These are phyloP conservation scores for Stellera chamaejasme DNA, from an alignment of 345 rosid genomes.

Conservation along the genomic window DNA sequence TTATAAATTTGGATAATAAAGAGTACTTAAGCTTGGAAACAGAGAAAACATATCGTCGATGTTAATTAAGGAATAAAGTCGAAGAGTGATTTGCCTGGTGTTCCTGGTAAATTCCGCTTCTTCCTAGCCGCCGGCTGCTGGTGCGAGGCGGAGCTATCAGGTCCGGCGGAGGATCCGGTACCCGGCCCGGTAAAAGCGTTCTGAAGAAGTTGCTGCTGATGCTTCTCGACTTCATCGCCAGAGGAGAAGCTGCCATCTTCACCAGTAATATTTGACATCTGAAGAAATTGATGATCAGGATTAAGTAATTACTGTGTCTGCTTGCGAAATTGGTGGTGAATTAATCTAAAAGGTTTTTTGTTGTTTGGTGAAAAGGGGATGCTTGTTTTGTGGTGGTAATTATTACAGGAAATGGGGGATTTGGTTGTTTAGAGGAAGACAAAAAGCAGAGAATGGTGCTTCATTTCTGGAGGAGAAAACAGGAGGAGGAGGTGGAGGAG, in stretches of 20 bases:
- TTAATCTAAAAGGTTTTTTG: constrained; percentile 1
- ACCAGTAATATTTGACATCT: constrained; percentile 55
- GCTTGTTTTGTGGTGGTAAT: constrained; percentile 18
- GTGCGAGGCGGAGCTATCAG: constrained; percentile 27
- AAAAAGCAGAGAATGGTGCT: constrained; percentile 29
- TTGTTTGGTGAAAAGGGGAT: not conserved
- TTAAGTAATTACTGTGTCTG: constrained; percentile 6
- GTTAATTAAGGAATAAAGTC: constrained; percentile 12
- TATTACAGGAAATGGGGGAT: constrained; percentile 25
- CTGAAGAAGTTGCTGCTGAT: constrained; percentile 11
- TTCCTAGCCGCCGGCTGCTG: constrained; percentile 45
- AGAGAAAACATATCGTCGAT: not conserved
- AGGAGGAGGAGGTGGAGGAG: not conserved
- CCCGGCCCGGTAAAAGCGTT: constrained; percentile 15
- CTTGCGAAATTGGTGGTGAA: constrained; percentile 7
- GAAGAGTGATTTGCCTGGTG: constrained; percentile 44
- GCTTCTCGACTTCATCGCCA: constrained; percentile 41
- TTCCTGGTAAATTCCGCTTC: constrained; percentile 68
- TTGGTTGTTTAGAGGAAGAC: constrained; percentile 28
- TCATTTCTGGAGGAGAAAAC: constrained; percentile 19
- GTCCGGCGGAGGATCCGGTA: constrained; percentile 15
- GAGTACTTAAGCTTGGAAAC: not conserved
- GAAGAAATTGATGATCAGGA: constrained; percentile 1
- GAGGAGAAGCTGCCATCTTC: constrained; percentile 72
- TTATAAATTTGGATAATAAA: not conserved